Base-by-base conservation (phyloP, 495 filamentous ascomycete species). In the Neurospora sp. region DNA sequence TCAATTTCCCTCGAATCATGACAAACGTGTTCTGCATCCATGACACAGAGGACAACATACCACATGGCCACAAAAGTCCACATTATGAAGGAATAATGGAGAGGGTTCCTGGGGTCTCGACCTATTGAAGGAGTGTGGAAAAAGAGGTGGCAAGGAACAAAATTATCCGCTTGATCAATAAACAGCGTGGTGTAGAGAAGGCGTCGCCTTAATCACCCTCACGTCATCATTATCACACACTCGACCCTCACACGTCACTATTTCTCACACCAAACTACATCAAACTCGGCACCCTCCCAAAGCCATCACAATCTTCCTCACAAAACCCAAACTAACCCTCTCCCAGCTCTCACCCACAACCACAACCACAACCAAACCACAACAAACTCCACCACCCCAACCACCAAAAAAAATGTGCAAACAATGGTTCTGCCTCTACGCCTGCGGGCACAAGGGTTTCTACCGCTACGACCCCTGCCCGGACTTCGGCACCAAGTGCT, bases 391-490 rank as follows among this genome's bases (percentile, higher is more conserved):
- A 14, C 27, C 35, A 44, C 14, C 2, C 41, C 16, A 42, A 7
- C 5, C 5, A 40, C 41, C 41, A 44, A 44, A 31, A n/a, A 49
- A 14, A 42, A 79, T 79, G 78, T 80, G 79, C 49, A 7, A 73
- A 23, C 75, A 80, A 46, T 73, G 76, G 44, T 76, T 77, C 74
- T 81, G 62, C 35, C 75, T 81, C 54, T 81, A 77, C n/a, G 74
- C 72, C 70, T 78, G 79, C 42, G 74, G 73, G 14, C 78, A 79
- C 69, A 74, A 75, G 14, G 60, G 73, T 60, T 79, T 79, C 37
- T 76, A 76, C 39, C 76, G 72, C 70, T 79, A 76, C 44, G 76
- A 79, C 74, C 76, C 77, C 70, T 79, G 78, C 73, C 27, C 35
- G 41, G 70, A 75, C 41, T 76, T 79, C 66, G 78, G 78, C 46